Evolutionary conservation across 2,329 filamentous ascomycete genomes (phyloP).

Genomic region (Bipolaris zeicola): DNA sequence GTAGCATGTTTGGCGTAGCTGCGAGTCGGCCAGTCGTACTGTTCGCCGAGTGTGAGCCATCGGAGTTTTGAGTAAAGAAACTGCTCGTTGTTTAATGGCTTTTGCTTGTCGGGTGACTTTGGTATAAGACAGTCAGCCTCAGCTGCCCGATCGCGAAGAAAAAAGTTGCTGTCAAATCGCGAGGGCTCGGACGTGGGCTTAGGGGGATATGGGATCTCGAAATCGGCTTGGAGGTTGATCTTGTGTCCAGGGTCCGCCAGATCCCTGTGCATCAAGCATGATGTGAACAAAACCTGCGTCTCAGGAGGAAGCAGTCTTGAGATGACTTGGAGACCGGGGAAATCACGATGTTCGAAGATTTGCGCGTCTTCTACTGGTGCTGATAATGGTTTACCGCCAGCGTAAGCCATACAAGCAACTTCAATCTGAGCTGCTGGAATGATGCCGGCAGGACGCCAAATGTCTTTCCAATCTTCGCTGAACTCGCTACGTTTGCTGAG

Average conservation of each 20-base stretch:
- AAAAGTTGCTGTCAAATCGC: constrained; percentile 42
- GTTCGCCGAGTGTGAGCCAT: constrained; percentile 93
- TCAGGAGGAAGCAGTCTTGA: constrained; percentile 74
- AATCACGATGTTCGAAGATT: constrained; percentile 46
- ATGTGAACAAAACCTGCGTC: constrained; percentile 73
- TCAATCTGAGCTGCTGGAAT: constrained; percentile 39
- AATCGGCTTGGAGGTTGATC: constrained; percentile 87
- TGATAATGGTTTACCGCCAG: constrained; percentile 32
- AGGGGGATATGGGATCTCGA: constrained; percentile 67
- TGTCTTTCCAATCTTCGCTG: constrained; percentile 43
- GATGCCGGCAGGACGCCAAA: constrained; percentile 35
- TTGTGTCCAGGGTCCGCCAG: constrained; percentile 74
- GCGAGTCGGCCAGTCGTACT: constrained; percentile 95
- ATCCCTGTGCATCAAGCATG: constrained; percentile 77
- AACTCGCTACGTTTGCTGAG: constrained; percentile 36
- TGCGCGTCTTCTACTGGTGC: constrained; percentile 31
- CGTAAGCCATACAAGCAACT: constrained; percentile 40
- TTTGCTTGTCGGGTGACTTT: constrained; percentile 73
- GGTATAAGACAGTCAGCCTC: constrained; percentile 53
- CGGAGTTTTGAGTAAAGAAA: constrained; percentile 81
- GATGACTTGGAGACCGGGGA: constrained; percentile 70
- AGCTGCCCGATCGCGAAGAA: constrained; percentile 38
- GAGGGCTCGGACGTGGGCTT: constrained; percentile 43
- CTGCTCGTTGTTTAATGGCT: constrained; percentile 71
- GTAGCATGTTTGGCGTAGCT: constrained; percentile 75